These are phyloP conservation scores for Tetracladium marchalianum DNA, from an alignment of 495 filamentous ascomycete genomes.

Conservation along the genomic window DNA sequence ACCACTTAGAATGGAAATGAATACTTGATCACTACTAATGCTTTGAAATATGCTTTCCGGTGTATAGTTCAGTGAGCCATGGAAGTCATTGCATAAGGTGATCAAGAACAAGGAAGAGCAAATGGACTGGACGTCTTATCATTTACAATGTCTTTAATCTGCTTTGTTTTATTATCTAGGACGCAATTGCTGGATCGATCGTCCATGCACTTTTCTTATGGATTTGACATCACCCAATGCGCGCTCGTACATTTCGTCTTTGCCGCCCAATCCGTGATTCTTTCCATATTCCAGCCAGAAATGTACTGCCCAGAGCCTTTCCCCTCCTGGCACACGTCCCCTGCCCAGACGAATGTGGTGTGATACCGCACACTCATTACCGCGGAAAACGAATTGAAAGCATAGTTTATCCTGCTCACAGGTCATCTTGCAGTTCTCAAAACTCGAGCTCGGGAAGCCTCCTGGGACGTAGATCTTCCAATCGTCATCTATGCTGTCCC, in stretches of 20 bases:
- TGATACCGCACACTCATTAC: constrained; percentile 1
- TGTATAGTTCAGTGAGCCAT: no score
- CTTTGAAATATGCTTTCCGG: no score
- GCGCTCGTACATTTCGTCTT: not conserved
- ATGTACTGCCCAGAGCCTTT: not conserved
- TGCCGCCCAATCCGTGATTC: not conserved
- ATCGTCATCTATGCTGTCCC: constrained; percentile 1
- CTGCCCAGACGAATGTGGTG: constrained; percentile 4
- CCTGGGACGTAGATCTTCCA: constrained; percentile 2
- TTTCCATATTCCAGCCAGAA: not conserved
- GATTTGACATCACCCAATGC: constrained; percentile 1
- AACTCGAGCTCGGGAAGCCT: not conserved
- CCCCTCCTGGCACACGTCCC: not conserved
- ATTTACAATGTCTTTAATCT: no score
- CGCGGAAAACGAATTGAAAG: constrained; percentile 4
- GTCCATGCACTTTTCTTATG: no score
- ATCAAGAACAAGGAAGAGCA: no score
- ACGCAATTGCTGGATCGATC: no score
- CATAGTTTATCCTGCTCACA: constrained; percentile 4
- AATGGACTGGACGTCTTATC: no score
- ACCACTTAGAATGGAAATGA: no score
- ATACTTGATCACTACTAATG: no score
- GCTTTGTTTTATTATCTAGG: no score
- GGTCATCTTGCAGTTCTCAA: not conserved
- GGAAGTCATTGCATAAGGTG: no score